Base-by-base conservation (phyloP, 1,139 yeast genomes). In the Candida sanyaensis region DNA sequence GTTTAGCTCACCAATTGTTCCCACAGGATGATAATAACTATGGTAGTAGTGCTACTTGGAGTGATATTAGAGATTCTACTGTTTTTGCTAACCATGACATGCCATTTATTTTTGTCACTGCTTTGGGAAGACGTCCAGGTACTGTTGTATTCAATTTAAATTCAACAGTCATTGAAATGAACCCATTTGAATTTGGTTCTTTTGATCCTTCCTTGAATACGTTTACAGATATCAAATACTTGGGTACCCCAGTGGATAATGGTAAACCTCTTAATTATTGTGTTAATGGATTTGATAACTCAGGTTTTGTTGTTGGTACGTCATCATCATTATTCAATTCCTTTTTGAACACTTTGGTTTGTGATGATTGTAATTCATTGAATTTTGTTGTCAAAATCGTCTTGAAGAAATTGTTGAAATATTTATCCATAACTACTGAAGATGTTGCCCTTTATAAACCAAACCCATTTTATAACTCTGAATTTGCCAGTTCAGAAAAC, bases 321-420 rank as follows among this genome's bases (percentile, higher is more conserved):
- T 87, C 96, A 0, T 86, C 96, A 0, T 76, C 93, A 1, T 71
- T 90, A 48, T 90, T 89, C 70, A 88, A 88, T 66, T 82, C 83
- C 61, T 83, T 86, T 57, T 63, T 87, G 39, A 69, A 86, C 50
- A 80, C 80, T 50, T 66, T 86, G 52, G 85, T 84, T 50, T 72
- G 76, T 53, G 69, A 65, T 7, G 63, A 62, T 29, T 71, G 75
- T 50, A 62, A 76, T 32, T 72, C 84, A 1, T 74, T 81, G 34
- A 62, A 81, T 32, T 65, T 77, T 27, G 76, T 83, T 11, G 65
- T 78, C 6, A 78, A 78, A 57, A 67, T 73, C 40, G 59, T 86
- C 28, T 61, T 78, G 9, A 66, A 68, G 30, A 60, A 65, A 42
- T 73, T 83, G 58, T 71, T 85, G 54, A 52, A 56, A 5, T 74